Conservation (phyloP, 2,329 filamentous ascomycete species). For the Pseudocercospora eumusae region DNA sequence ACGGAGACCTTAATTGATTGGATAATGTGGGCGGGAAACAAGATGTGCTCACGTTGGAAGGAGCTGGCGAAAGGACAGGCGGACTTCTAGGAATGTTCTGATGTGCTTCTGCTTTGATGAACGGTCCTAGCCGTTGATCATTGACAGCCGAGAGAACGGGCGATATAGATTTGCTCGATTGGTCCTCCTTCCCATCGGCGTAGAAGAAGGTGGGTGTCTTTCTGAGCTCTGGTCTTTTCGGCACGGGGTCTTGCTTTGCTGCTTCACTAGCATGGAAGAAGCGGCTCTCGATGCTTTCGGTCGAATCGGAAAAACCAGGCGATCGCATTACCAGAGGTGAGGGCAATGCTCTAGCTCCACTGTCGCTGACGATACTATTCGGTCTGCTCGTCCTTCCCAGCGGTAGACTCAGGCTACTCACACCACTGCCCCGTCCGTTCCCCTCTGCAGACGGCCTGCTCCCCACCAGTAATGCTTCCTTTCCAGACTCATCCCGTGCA, state of each 20-base stretch:
- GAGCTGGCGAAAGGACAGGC: constrained; percentile 38
- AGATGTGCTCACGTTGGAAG: constrained; percentile 35
- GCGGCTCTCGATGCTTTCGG: constrained; percentile 55
- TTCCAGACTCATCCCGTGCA: constrained; percentile 27
- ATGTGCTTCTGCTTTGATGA: constrained; percentile 27
- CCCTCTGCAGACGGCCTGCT: constrained; percentile 18
- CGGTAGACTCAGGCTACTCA: constrained; percentile 25
- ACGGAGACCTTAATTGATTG: constrained; percentile 43
- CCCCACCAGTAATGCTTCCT: constrained; percentile 17
- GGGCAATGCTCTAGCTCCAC: constrained; percentile 28
- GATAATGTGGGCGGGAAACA: constrained; percentile 36
- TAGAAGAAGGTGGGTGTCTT: constrained; percentile 55
- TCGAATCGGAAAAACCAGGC: constrained; percentile 31
- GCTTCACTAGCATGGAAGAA: constrained; percentile 93
- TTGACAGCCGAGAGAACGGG: constrained; percentile 41
- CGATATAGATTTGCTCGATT: constrained; percentile 38
- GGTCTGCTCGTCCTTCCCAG: constrained; percentile 35
- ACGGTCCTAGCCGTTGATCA: constrained; percentile 29
- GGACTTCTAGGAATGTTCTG: constrained; percentile 30
- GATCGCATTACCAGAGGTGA: constrained; percentile 41
- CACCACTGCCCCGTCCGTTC: constrained; percentile 23
- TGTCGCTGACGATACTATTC: constrained; percentile 43
- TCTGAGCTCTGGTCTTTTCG: constrained; percentile 43
- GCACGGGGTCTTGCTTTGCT: constrained; percentile 36
- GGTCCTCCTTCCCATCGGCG: constrained; percentile 52